Percentiles rank a stretch among this genome's conserved stretches.
phyloP scores from a whole-genome alignment of 305 asterid species.

The Salvia sclarea region DNA sequence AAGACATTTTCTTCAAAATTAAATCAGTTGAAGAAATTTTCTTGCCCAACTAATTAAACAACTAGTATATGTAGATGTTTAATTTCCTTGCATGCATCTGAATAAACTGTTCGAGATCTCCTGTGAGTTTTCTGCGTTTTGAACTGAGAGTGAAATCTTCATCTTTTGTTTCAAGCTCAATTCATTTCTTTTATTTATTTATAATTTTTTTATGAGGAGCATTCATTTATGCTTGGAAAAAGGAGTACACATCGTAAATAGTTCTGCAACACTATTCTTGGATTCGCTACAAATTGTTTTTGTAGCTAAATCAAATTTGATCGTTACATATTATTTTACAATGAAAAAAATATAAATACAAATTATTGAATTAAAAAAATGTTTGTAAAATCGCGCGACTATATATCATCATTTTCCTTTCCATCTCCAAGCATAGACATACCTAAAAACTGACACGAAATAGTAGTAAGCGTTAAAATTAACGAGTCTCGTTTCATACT shows the following conservation, averaged over 20 bases:
- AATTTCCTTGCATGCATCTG: neutral
- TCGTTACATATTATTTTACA: too few relatives aligned
- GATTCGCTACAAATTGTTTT: neutral
- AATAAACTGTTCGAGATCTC: too few relatives aligned
- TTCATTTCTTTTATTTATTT: neutral
- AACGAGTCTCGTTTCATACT: too few relatives aligned
- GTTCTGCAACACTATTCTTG: neutral
- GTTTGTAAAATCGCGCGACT: too few relatives aligned
- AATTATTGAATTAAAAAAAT: neutral
- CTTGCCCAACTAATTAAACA: neutral
- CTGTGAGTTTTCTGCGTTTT: neutral
- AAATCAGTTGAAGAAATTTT: neutral
- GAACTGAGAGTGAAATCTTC: neutral
- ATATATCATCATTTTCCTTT: too few relatives aligned
- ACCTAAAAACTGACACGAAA: too few relatives aligned
- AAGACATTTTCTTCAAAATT: neutral
- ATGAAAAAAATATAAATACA: neutral
- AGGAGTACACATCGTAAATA: neutral
- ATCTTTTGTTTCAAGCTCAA: neutral
- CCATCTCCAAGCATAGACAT: too few relatives aligned
- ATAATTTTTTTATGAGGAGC: neutral
- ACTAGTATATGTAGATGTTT: neutral
- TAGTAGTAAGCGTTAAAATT: too few relatives aligned
- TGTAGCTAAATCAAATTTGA: constrained; percentile 7
- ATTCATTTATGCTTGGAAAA: neutral